phyloP scores from a whole-genome alignment of 2,329 filamentous ascomycete genomes.

The Fusarium ramigenum region DNA sequence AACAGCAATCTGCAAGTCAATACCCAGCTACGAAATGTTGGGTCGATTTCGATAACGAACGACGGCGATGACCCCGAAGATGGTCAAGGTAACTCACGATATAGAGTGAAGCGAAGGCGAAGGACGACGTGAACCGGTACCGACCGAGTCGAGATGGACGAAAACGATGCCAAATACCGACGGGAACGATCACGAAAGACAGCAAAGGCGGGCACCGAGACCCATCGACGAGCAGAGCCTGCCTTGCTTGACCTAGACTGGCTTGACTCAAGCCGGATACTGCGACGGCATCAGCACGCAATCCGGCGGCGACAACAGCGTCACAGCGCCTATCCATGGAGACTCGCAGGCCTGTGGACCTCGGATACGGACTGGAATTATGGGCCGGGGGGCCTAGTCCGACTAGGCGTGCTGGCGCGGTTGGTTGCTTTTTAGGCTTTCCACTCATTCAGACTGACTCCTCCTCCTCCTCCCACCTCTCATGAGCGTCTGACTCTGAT shows the following conservation, averaged over 20 bases:
- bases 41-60: background rate
- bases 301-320: slow-evolving; percentile 37
- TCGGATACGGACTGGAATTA: slow-evolving; percentile 40
- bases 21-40: background rate
- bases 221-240: slow-evolving; percentile 31
- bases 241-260: slow-evolving; percentile 32
- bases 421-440: slow-evolving; percentile 39
- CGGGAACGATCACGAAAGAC: slow-evolving; percentile 29
- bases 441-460: slow-evolving; percentile 12
- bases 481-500: slow-evolving; percentile 19
- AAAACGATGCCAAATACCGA: slow-evolving; percentile 30
- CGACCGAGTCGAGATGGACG: slow-evolving; percentile 25
- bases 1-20: slow-evolving; percentile 23
- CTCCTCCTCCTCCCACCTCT: slow-evolving; percentile 15
- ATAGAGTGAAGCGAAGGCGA: background rate
- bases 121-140: slow-evolving; percentile 14
- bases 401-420: slow-evolving; percentile 33
- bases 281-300: slow-evolving; percentile 39
- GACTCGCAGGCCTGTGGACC: slow-evolving; percentile 29
- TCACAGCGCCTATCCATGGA: slow-evolving; percentile 40
- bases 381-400: slow-evolving; percentile 37
- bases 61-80: background rate
- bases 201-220: slow-evolving; percentile 31
- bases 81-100: background rate
- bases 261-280: slow-evolving; percentile 36